Evolutionary conservation across 129 eudicot genomes (phyloP), one percentile per base, ranked within the genome.

Genomic region (Chrysanthemum seticuspe): DNA sequence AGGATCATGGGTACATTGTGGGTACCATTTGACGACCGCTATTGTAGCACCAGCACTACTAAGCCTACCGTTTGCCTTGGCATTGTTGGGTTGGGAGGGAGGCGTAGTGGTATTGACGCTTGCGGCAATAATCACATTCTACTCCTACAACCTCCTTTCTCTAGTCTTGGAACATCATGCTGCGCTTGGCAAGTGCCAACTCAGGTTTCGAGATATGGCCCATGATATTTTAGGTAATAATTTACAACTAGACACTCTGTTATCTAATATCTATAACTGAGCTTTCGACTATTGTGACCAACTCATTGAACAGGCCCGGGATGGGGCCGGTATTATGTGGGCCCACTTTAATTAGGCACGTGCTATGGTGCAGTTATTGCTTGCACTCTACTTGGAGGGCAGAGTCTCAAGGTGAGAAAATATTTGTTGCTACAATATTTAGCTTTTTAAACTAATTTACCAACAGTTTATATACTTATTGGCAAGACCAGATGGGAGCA

Each of bases 331-430:
- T 23, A 23, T 23, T 23, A 23, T 23, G 25, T 23, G 36, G 90
- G 90, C 56, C 96, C 93, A 49, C 91, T 90, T 77, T 93, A 90
- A 21, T 62, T 90, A 79, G 87, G 79, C 27, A 0, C 87, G 25
- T 90, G 96, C 73, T 90, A 87, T 45, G 88, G 87, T 53, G 88
- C 88, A 15, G 96, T 90, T 31, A 79, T 90, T 60, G 96, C 93
- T 13, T 81, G 81, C 62, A 87, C 81, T n/a, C 87, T 90, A 40
- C 93, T 87, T 5, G 96, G 96, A 65, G 96, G 93, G 18, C 96
- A 90, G 71, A 85, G 88, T 77, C 88, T 87, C 73, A 87, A 90
- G 93, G 96, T 85, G 12, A 40, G 74, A 10, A 12, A 57, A 7
- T 40, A 36, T 13, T 44, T 60, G 23, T 21, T 23, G 25, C 11